A percentile compares a stretch with the other conserved stretches of the same genome.
Evolutionary conservation across 2,329 filamentous ascomycete species (phyloP).

Genomic region (Cercospora berteroae): DNA sequence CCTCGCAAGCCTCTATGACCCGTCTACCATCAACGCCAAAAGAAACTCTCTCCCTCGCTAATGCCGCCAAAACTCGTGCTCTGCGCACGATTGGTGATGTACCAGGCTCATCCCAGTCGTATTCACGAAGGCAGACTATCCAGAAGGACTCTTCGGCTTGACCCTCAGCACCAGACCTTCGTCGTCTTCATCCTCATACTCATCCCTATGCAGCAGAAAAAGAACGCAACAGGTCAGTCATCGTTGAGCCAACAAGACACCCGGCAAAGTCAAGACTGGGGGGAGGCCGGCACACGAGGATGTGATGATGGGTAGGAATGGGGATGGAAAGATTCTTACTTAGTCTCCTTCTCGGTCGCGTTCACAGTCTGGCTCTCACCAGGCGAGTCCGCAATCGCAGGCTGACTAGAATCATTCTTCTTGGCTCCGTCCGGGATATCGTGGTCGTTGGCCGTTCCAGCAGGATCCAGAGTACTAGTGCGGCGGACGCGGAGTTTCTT

Average conservation of each 20-base stretch:
- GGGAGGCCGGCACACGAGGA: conserved; percentile 8
- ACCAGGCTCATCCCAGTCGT: background rate
- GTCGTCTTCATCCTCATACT: conserved; percentile 28
- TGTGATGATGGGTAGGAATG: background rate
- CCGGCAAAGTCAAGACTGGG: background rate
- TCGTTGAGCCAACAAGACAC: conserved; percentile 2
- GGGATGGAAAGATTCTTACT: conserved; percentile 22
- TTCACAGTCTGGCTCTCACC: conserved; percentile 21
- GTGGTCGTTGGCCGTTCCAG: conserved; percentile 11
- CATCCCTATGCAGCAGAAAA: conserved; percentile 20
- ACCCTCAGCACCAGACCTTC: conserved; percentile 24
- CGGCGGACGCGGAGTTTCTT: conserved; percentile 47
- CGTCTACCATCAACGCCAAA: background rate
- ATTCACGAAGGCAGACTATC: no score
- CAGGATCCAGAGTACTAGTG: conserved; percentile 22
- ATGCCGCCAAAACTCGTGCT: background rate
- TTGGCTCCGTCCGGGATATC: conserved; percentile 12
- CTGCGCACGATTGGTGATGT: background rate
- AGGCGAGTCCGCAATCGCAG: conserved; percentile 18
- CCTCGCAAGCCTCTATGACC: background rate
- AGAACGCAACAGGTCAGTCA: conserved; percentile 21
- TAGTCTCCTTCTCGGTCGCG: conserved; percentile 19
- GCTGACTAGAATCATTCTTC: conserved; percentile 19
- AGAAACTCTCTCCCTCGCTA: background rate
- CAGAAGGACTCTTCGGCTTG: conserved; percentile 13